phyloP scores from a whole-genome alignment of 1,284 basidiomycete species.

The Ceratobasidium sp. region DNA sequence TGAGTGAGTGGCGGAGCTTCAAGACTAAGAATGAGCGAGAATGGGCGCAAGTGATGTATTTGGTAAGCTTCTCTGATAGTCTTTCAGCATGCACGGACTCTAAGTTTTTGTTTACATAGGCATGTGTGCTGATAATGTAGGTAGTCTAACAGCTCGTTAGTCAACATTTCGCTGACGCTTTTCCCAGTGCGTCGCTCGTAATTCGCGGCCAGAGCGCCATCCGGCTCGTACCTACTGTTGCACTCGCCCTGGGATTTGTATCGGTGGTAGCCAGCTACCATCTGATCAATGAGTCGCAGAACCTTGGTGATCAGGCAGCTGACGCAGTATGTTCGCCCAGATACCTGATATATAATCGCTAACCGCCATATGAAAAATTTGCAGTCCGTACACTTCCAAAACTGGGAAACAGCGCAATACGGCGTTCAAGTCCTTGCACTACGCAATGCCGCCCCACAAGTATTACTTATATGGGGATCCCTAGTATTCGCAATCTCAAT shows the following conservation, averaged over 20 bases:
- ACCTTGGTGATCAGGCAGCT: conserved; percentile 14
- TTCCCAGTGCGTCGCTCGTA: conserved; percentile 9
- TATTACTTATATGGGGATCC: conserved; percentile 16
- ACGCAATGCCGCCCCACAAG: conserved; percentile 13
- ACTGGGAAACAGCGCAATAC: conserved; percentile 7
- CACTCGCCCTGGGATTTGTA: neutral
- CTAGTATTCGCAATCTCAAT: neutral
- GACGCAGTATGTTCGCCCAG: conserved; percentile 25
- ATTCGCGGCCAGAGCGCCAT: neutral
- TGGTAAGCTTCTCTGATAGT: neutral
- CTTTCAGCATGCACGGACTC: neutral
- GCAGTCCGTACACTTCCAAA: conserved; percentile 28
- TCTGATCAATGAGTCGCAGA: conserved; percentile 14
- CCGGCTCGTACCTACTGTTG: neutral
- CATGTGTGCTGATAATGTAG: conserved; percentile 22
- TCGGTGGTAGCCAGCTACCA: conserved; percentile 4
- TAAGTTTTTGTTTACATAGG: neutral
- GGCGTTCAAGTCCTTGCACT: conserved; percentile 10
- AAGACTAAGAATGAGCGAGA: conserved; percentile 35
- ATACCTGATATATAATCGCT: no score
- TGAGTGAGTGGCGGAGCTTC: conserved; percentile 20
- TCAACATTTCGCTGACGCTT: neutral
- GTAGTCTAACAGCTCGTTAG: neutral
- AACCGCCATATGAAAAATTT: no score
- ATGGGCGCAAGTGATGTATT: conserved; percentile 9